Percentiles rank a stretch among this genome's conserved stretches.
phyloP scores from a whole-genome alignment of 2,329 filamentous ascomycete genomes.

The Neocatenulostroma microsporum region DNA sequence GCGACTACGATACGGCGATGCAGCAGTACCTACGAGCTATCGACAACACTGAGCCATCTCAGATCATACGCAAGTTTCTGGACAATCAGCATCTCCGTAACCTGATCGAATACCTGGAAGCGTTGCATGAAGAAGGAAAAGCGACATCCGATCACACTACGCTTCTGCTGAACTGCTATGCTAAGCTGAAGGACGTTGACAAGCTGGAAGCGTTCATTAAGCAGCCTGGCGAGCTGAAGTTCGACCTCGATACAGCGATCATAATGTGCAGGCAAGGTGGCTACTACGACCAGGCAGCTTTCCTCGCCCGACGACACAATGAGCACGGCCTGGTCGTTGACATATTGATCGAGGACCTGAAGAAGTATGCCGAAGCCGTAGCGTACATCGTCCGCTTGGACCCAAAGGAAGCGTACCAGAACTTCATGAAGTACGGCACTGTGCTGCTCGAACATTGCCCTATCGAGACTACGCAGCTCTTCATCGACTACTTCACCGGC shows the following conservation, averaged over 20 bases:
- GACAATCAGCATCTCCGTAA: constrained; percentile 98
- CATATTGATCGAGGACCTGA: constrained; percentile 91
- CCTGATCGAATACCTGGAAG: constrained; percentile 91
- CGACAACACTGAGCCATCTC: constrained; percentile 90
- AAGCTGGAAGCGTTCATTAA: constrained; percentile 97
- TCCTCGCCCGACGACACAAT: constrained; percentile 85
- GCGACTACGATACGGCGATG: constrained; percentile 98
- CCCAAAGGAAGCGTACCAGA: constrained; percentile 73
- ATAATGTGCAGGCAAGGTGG: constrained; percentile 95
- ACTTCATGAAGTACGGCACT: constrained; percentile 89
- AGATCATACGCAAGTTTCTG: constrained; percentile 93
- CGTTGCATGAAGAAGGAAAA: constrained; percentile 86
- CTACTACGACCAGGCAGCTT: constrained; percentile 94
- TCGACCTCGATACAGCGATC: constrained; percentile 94
- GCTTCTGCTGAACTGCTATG: constrained; percentile 89
- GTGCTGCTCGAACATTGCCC: constrained; percentile 84
- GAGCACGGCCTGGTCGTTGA: constrained; percentile 92
- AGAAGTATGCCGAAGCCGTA: constrained; percentile 78
- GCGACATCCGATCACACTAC: constrained; percentile 95
- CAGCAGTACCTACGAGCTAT: constrained; percentile 95
- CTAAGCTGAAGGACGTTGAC: constrained; percentile 92
- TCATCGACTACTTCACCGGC: constrained; percentile 92
- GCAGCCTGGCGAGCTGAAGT: constrained; percentile 86
- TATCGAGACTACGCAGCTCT: constrained; percentile 71
- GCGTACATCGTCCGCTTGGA: constrained; percentile 87